phyloP scores from a whole-genome alignment of 257 asterid genomes.

The Solanum boliviense region DNA sequence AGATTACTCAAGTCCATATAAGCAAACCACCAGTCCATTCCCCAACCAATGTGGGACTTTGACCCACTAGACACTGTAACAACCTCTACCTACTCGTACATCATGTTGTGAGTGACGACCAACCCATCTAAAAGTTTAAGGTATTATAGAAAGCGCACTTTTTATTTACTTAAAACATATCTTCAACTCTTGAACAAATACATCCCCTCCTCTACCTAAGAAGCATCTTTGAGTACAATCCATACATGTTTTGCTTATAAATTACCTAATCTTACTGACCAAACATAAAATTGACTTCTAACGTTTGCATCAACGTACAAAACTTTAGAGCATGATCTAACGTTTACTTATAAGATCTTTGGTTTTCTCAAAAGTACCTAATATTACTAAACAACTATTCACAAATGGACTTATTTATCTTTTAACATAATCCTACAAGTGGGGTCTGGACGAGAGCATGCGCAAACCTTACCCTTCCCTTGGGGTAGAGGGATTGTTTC shows the following conservation, averaged over 20 bases:
- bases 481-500: not conserved
- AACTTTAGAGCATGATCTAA: not conserved
- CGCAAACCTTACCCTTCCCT: not conserved
- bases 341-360: not conserved
- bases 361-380: not conserved
- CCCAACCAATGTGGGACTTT: not conserved
- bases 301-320: not conserved
- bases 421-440: not conserved
- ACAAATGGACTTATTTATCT: not conserved
- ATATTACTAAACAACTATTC: not conserved
- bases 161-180: not conserved
- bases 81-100: not conserved
- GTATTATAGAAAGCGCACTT: rapidly evolving
- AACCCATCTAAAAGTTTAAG: not conserved
- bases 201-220: not conserved
- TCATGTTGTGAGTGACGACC: not conserved
- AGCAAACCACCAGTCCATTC: not conserved
- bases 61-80: not conserved
- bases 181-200: not conserved
- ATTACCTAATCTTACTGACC: not conserved
- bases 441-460: too few relatives aligned
- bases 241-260: not conserved
- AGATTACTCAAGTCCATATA: not conserved
- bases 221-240: not conserved
- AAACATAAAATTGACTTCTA: not conserved